Evolutionary conservation across 2,329 filamentous ascomycete species (phyloP), one percentile per base, ranked within the genome.

Genomic region (Colletotrichum sublineola): DNA sequence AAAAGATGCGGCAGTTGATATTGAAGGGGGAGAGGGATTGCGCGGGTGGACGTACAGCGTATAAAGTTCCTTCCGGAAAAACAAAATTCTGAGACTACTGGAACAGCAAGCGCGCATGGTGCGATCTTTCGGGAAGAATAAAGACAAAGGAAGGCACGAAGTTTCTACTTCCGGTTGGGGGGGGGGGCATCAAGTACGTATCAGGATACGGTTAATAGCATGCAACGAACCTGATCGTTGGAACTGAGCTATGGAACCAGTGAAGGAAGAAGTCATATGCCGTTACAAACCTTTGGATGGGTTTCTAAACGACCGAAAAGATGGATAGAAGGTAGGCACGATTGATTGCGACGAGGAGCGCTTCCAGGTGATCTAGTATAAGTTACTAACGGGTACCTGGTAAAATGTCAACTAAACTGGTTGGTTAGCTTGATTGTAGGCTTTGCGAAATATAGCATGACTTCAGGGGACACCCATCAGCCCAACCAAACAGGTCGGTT

Each of bases 401-500:
- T 24, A 24, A 24, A 24, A 24, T 24, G 24, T 24, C 24, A 24
- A 24, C 24, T 24, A 24, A 24, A 24, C 24, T 24, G 24, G 24
- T 24, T 24, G 24, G 24, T 24, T 24, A 24, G 24, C 24, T 24
- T 24, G 1, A 24, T 24, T 24, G 24, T 24, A 24, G 24, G 24
- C 24, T 1, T 24, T 24, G 24, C 24, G 24, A 24, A 24, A 24
- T 24, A 24, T 24, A 24, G 24, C 24, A 24, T 24, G 24, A 24
- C 24, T 24, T 24, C 24, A 24, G 24, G 24, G 1, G 24, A 24
- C 1, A 24, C 1, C 1, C 24, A 24, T 24, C 24, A 24, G 24
- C 24, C 24, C 24, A 46, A 29, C 14, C 2, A 61, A 67, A 3
- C 5, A 14, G 65, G 65, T 68, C 65, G 65, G 65, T 68, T 68